A percentile compares a stretch with the other conserved stretches of the same genome.
phyloP scores from a whole-genome alignment of 306 rosid genomes.

The Potentilla sterilis region DNA sequence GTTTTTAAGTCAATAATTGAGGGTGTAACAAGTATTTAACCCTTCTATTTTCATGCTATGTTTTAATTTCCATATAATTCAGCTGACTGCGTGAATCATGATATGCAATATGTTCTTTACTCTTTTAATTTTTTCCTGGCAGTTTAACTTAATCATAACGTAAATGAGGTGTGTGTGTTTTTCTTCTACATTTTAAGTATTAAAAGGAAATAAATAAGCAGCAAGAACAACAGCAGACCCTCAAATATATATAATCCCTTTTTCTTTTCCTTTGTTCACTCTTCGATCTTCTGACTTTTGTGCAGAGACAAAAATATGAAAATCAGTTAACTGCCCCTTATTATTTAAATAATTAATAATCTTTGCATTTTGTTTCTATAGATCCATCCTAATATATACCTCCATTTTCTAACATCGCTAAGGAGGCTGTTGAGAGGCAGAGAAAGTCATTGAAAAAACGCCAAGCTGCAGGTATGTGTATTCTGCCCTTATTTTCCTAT shows the following conservation, averaged over 20 bases:
- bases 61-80: too few relatives aligned
- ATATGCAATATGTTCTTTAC: too few relatives aligned
- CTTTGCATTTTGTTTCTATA: background rate
- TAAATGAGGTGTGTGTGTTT: too few relatives aligned
- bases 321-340: background rate
- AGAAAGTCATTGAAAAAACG: slow-evolving; percentile 90
- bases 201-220: background rate
- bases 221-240: background rate
- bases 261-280: background rate
- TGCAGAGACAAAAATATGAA: background rate
- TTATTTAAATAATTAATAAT: background rate
- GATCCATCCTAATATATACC: background rate
- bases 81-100: too few relatives aligned
- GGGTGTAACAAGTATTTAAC: too few relatives aligned
- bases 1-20: too few relatives aligned
- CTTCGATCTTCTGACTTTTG: background rate
- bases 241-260: background rate
- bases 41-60: too few relatives aligned
- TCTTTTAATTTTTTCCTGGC: too few relatives aligned
- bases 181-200: too few relatives aligned
- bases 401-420: slow-evolving; percentile 24
- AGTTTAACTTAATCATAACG: too few relatives aligned
- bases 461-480: slow-evolving; percentile 62
- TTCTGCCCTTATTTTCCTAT: slow-evolving; percentile 6
- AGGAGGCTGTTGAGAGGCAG: slow-evolving; percentile 89